A percentile compares a stretch with the other conserved stretches of the same genome.
phyloP scores from a whole-genome alignment of 2,329 filamentous ascomycete species.

The Venturia aucupariae region DNA sequence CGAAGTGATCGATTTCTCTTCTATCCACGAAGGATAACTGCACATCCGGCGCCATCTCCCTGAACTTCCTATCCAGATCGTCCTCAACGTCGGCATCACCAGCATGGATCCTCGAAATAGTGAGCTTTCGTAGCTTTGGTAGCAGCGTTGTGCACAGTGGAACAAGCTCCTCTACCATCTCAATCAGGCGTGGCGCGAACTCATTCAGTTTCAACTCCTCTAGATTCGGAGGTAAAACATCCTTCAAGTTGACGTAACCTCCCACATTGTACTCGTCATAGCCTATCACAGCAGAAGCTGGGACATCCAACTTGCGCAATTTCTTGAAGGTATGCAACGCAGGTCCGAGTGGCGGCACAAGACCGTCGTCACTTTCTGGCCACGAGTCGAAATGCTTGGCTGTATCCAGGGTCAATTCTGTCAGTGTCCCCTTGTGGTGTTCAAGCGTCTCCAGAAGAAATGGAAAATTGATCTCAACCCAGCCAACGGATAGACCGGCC shows the following conservation, averaged over 20 bases:
- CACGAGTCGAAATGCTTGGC: slow-evolving; percentile 15
- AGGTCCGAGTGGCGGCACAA: slow-evolving; percentile 12
- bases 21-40: slow-evolving; percentile 11
- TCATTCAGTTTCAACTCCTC: slow-evolving; percentile 14
- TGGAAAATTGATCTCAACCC: slow-evolving; percentile 15
- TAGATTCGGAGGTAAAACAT: slow-evolving; percentile 9
- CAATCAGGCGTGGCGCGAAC: slow-evolving; percentile 8
- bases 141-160: neutral
- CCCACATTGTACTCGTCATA: slow-evolving; percentile 13
- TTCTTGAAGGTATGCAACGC: slow-evolving; percentile 4
- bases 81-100: slow-evolving; percentile 12
- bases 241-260: neutral
- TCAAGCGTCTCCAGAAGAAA: neutral
- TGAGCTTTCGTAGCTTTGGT: slow-evolving; percentile 2
- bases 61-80: neutral
- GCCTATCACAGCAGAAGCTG: slow-evolving; percentile 13
- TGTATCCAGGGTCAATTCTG: slow-evolving; percentile 6
- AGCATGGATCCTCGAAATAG: slow-evolving; percentile 1
- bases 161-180: slow-evolving; percentile 9
- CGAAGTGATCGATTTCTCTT: slow-evolving; percentile 15
- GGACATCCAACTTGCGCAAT: slow-evolving; percentile 11
- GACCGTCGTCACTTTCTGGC: slow-evolving; percentile 14
- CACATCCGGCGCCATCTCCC: neutral
- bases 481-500: slow-evolving; percentile 13
- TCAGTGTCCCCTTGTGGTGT: slow-evolving; percentile 9